phyloP scores from a whole-genome alignment of 306 rosid genomes.

The Cicer arietinum region DNA sequence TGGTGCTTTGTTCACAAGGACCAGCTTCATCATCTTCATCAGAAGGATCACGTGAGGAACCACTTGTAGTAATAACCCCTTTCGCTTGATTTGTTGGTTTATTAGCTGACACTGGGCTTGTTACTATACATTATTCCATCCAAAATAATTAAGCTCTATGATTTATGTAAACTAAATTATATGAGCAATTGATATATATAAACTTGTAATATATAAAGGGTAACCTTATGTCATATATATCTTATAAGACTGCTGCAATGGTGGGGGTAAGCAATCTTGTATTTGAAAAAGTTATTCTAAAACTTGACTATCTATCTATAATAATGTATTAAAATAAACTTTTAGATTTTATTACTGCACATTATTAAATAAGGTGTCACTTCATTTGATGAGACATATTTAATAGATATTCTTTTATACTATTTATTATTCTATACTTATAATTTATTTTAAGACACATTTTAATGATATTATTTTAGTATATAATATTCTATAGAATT shows the following conservation, averaged over 20 bases:
- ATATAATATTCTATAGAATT: too few relatives aligned
- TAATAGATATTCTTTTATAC: accelerated
- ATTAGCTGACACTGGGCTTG: constrained; percentile 70
- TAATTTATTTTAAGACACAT: too few relatives aligned
- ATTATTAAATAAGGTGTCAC: too few relatives aligned
- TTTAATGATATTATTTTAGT: too few relatives aligned
- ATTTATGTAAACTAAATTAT: background rate
- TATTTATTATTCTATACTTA: too few relatives aligned
- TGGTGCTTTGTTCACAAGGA: constrained; percentile 69
- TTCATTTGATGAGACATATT: too few relatives aligned
- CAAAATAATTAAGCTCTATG: background rate
- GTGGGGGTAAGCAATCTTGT: background rate
- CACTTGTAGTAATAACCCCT: constrained; percentile 59
- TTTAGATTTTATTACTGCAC: too few relatives aligned
- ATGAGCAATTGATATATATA: background rate
- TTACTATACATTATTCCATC: constrained; percentile 48
- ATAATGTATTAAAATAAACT: too few relatives aligned
- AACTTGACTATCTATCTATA: background rate
- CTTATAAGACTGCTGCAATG: background rate
- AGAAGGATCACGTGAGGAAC: constrained; percentile 77
- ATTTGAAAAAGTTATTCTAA: constrained; percentile 5
- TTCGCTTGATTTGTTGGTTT: constrained; percentile 62
- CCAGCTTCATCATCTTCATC: constrained; percentile 85
- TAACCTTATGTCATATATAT: background rate
- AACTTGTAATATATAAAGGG: background rate